Evolutionary conservation across 2,329 filamentous ascomycete genomes (phyloP), one percentile per base, ranked within the genome.

Genomic region (Cordyceps cateniannulata): DNA sequence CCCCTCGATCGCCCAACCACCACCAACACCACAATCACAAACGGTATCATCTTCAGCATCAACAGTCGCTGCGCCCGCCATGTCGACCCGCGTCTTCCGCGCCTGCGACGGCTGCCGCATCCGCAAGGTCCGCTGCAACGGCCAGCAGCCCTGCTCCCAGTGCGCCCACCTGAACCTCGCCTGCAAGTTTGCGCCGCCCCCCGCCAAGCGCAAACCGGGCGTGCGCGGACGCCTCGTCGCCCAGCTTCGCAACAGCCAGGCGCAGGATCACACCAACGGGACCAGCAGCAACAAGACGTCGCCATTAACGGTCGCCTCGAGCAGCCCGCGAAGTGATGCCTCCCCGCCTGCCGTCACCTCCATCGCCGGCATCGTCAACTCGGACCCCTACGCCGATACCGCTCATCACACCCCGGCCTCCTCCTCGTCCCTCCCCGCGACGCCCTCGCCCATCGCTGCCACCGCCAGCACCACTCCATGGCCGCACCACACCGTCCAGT

Each of bases 41-140:
- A 40, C 29, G 50, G 40, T 32, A 38, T 22, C 44, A 25, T 25
- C 12, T 16, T 2, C 24, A n/a, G 27, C 42, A 7, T 27, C 9
- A 25, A 6, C 38, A 42, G 38, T 3, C 14, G 14, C 38, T 42
- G 38, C 42, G 18, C 22, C 10, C 44, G 20, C 44, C 20, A 62
- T 62, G 61, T 50, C 57, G 16, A 50, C 42, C 25, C 38, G 61
- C 38, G 61, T 60, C 35, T 25, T 58, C 25, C 68, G 68, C 49
- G 73, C 73, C 59, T 75, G 73, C 64, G 72, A 75, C 62, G 71
- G 72, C 51, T 75, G 73, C 63, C 71, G 73, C 42, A 65, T 75
- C 56, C 71, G 73, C 55, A 75, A 75, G 63, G 73, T 75, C 40
- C 70, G 69, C 57, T 75, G 73, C 65, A 74, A 70, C 51, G 71